These are phyloP conservation scores for Gossypium longicalyx DNA, from an alignment of 345 rosid genomes.

Conservation along the genomic window DNA sequence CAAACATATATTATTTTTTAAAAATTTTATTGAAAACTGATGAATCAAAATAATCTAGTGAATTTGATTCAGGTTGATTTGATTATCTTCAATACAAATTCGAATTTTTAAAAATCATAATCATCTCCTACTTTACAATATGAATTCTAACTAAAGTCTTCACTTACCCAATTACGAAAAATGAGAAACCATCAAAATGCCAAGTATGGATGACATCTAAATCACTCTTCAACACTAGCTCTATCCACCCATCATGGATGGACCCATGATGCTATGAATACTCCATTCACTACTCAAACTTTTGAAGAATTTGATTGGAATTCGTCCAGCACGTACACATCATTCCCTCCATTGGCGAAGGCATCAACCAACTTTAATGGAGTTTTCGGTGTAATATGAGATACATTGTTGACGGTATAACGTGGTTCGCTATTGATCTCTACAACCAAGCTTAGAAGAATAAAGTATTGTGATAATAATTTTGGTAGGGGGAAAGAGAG, in stretches of 20 bases:
- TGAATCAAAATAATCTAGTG: no score
- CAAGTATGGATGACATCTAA: slow-evolving; percentile 36
- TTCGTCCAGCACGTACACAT: slow-evolving; percentile 30
- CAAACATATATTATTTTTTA: no score
- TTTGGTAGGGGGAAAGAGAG: no score
- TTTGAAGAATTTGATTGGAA: slow-evolving; percentile 27
- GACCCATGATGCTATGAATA: slow-evolving; percentile 38
- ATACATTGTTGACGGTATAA: slow-evolving; percentile 47
- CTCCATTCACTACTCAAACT: slow-evolving; percentile 19
- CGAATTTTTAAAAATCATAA: no score
- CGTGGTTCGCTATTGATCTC: slow-evolving; percentile 17
- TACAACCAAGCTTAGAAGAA: slow-evolving; percentile 20
- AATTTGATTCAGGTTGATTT: no score
- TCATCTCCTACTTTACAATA: not conserved
- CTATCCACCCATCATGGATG: slow-evolving; percentile 40
- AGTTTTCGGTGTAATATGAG: slow-evolving; percentile 37
- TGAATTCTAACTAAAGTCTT: not conserved
- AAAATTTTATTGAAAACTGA: no score
- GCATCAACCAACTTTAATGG: slow-evolving; percentile 53
- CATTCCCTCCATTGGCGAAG: slow-evolving; percentile 29
- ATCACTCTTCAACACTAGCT: slow-evolving; percentile 44
- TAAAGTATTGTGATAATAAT: slow-evolving; percentile 31
- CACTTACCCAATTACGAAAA: slow-evolving; percentile 49
- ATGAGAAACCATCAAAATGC: slow-evolving; percentile 59
- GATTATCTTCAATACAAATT: no score